Evolutionary conservation across 169 alveolate genomes (phyloP), one percentile per base, ranked within the genome.

Genomic region (Plasmodium gaboni): DNA sequence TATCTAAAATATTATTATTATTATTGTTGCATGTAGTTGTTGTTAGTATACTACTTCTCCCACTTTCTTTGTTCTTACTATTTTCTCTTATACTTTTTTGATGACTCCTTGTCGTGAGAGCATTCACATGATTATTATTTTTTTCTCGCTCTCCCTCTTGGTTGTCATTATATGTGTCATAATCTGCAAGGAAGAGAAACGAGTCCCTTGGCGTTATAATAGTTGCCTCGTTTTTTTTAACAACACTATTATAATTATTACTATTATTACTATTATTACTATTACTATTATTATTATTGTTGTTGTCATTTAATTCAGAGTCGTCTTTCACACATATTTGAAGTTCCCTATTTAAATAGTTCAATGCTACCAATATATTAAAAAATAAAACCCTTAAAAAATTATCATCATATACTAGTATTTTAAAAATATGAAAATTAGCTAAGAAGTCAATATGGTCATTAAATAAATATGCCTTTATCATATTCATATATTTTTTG

Each of bases 331-430:
- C 32, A 17, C 28, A 26, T 46, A 63, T 65, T 24, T 48, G 24
- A 8, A 44, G 50, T 22, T 76, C 89, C 7, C 42, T 15, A 13
- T 76, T 76, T 13, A 76, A 70, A 68, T 64, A 76, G 32, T 63
- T 76, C 10, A 76, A 32, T 2, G 50, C 65, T 26, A 76, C 28
- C 13, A 76, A 63, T 7, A 76, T 9, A n/a, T 76, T 76, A 42
- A 76, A 76, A 51, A 76, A 76, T 42, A 64, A 76, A 26, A 76
- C 70, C 13, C 51, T 15, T 51, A 76, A 38, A 51, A 76, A 76
- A 22, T 65, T 63, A 26, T 76, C 57, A 32, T 76, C 89, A 10
- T 50, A 51, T 50, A 76, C 67, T 10, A 76, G 28, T n/a, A 76
- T n/a, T 50, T 76, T 65, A 46, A 64, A 76, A 1, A 76, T 76